These are phyloP conservation scores for Thielaviopsis musarum DNA, from an alignment of 2,329 filamentous ascomycete species.

Conservation along the genomic window DNA sequence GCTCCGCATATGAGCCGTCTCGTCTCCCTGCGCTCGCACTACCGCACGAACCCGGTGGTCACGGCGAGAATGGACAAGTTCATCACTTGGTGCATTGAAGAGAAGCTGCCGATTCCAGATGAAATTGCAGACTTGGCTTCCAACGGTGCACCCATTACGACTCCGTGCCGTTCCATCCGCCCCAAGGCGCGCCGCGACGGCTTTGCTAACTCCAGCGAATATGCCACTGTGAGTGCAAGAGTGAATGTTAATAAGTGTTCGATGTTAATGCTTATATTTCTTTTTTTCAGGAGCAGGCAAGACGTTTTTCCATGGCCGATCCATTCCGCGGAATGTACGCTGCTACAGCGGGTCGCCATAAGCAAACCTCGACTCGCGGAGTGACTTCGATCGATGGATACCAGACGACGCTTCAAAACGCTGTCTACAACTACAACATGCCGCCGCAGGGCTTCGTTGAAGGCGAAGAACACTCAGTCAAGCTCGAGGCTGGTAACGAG, in stretches of 20 bases:
- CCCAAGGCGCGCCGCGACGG: conserved; percentile 7
- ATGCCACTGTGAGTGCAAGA: conserved; percentile 4
- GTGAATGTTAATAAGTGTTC: neutral
- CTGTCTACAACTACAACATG: neutral
- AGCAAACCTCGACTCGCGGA: neutral
- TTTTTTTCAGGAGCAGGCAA: conserved; percentile 4
- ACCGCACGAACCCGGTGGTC: neutral
- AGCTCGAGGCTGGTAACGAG: neutral
- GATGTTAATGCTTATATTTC: neutral
- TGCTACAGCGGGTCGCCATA: neutral
- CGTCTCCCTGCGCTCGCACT: neutral
- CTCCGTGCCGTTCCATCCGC: neutral
- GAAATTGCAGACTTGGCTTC: neutral
- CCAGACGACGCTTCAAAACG: neutral
- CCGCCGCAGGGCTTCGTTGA: neutral
- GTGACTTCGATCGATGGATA: neutral
- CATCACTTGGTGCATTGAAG: conserved; percentile 4
- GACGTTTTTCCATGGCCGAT: conserved; percentile 5
- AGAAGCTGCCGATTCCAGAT: conserved; percentile 1
- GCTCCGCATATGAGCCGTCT: neutral
- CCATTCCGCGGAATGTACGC: conserved; percentile 11
- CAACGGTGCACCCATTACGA: neutral
- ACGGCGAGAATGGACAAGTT: conserved; percentile 2
- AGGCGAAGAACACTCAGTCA: neutral
- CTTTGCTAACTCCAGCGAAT: conserved; percentile 6